Conservation (phyloP, 129 eudicot genomes). For the Cynara cardunculus region DNA sequence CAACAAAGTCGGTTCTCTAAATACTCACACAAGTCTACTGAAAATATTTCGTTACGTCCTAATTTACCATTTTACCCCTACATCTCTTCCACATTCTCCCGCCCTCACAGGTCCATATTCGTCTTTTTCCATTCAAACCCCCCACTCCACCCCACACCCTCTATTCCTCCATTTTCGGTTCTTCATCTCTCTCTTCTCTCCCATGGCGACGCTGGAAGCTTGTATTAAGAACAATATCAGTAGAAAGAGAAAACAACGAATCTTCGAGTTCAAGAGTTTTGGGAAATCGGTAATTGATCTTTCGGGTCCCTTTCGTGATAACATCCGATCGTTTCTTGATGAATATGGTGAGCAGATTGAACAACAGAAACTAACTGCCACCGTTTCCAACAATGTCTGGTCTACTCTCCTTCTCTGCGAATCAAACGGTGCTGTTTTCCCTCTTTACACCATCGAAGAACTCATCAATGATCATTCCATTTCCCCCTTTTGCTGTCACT, state of each 20-base stretch:
- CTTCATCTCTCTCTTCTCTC: constrained; percentile 6
- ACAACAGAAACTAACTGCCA: constrained; percentile 1
- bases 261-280: constrained; percentile 35
- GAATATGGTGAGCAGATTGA: constrained; percentile 34
- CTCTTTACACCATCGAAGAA: constrained; percentile 53
- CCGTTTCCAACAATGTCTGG: constrained; percentile 35
- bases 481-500: constrained; percentile 53
- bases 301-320: constrained; percentile 53
- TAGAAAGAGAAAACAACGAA: constrained; percentile 33
- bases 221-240: constrained; percentile 25
- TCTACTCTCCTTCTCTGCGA: constrained; percentile 33
- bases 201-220: constrained; percentile 43
- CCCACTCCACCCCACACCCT: constrained; percentile 8
- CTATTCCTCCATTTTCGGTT: constrained; percentile 1
- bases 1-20: constrained; percentile 30
- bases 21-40: constrained; percentile 7
- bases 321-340: constrained; percentile 42
- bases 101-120: constrained; percentile 16
- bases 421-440: constrained; percentile 37
- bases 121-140: constrained; percentile 31
- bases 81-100: constrained; percentile 20
- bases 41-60: constrained; percentile 1
- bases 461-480: constrained; percentile 22
- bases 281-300: constrained; percentile 7
- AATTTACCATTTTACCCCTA: constrained; percentile 28